Evolutionary conservation across 352 stramenopile species (phyloP), one percentile per base, ranked within the genome.

Genomic region (Phytopythium cucurbitacearum): DNA sequence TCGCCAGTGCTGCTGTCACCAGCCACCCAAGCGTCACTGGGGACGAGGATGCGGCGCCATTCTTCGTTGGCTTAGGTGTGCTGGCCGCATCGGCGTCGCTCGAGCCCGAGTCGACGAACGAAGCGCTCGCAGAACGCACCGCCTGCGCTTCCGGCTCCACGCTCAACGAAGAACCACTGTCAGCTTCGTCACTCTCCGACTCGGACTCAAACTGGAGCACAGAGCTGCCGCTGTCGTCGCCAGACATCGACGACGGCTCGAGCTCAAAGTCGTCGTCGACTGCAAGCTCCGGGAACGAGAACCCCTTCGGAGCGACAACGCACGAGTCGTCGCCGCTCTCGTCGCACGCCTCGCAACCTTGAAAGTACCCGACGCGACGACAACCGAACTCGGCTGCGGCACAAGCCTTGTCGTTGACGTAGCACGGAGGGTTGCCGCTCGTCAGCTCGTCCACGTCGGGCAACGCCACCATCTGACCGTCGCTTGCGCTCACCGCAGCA

Each of bases 331-430:
- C 39, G 0, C 13, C 51, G 6, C 51, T 54, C 34, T 42, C 64
- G 49, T 51, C 62, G 54, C 79, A 92, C 44, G 73, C 56, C 7
- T 62, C 66, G 46, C 79, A 92, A 47, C 86, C 64, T 48, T 89
- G 79, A 42, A 70, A 66, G 56, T 71, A 87, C 28, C 76, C 60
- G 4, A 68, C 53, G 32, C 79, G 79, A 48, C 81, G 85, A 65
- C 81, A 92, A 48, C 81, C 79, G 47, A 71, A 66, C 32, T 56
- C 15, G 7, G 69, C 70, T n/a, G 63, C 67, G n/a, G 54, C 62
- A 46, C 80, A 91, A 43, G 51, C 56, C 36, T 74, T 69, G 15
- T 80, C 59, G 52, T 87, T 92, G 38, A 71, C 44, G 57, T 87
- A 92, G 59, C 80, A 91, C 55, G 65, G 50, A 3, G 77, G 80